A percentile compares a stretch with the other conserved stretches of the same genome.
Evolutionary conservation across 352 stramenopile species (phyloP).

Genomic region (Pythium insidiosum): DNA sequence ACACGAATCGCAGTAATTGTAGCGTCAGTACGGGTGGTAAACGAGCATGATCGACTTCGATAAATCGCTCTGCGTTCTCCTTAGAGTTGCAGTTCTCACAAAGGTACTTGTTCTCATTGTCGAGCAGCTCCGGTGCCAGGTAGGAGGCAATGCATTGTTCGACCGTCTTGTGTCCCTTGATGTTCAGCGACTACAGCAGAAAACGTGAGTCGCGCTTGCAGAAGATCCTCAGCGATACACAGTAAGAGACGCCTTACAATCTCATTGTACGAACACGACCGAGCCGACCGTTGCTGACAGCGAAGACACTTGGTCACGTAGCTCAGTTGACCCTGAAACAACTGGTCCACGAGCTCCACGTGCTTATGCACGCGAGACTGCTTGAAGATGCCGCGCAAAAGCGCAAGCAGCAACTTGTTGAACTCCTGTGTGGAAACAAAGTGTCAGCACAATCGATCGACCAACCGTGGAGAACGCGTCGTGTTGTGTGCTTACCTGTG

Average conservation of each 20-base stretch:
- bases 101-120: constrained; percentile 86
- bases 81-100: constrained; percentile 72
- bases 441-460: not conserved
- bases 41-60: constrained; percentile 48
- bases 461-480: no score
- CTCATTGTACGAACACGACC: constrained; percentile 73
- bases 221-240: no score
- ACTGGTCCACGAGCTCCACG: constrained; percentile 56
- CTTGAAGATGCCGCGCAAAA: constrained; percentile 69
- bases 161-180: constrained; percentile 74
- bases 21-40: constrained; percentile 68
- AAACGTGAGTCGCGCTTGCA: no score
- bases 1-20: constrained; percentile 84
- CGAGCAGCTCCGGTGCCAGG: constrained; percentile 58
- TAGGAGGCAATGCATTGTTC: constrained; percentile 68
- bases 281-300: constrained; percentile 57
- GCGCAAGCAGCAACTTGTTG: constrained; percentile 74
- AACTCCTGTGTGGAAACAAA: constrained; percentile 49
- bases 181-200: constrained; percentile 57
- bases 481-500: constrained; percentile 35
- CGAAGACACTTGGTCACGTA: constrained; percentile 80
- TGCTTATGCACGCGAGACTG: constrained; percentile 47
- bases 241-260: no score
- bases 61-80: constrained; percentile 61
- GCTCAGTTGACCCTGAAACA: constrained; percentile 78